Evolutionary conservation across 352 stramenopile genomes (phyloP), one percentile per base, ranked within the genome.

Genomic region (Globisporangium uncinulatum): DNA sequence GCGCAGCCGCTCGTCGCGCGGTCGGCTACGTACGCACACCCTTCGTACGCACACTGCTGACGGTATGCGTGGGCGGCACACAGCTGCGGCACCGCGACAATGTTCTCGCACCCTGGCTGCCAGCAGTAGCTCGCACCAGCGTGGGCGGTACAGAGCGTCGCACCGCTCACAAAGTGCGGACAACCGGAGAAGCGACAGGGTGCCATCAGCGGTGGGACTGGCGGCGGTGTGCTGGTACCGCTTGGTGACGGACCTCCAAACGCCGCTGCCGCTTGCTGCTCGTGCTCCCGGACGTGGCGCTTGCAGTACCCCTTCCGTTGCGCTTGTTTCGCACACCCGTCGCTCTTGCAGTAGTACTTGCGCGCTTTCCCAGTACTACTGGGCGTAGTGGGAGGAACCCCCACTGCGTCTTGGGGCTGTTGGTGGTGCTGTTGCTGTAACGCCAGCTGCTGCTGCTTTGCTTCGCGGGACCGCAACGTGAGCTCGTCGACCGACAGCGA

Each of bases 331-430:
- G 67, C 70, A 51, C 77, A 90, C 0, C 72, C 74, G 17, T 86
- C 74, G 21, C 70, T 66, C 60, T 72, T 80, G 67, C 79, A 89
- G 44, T 79, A 87, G 51, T 87, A 88, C 56, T 86, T 88, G 51
- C 70, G 83, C n/a, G 69, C 14, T 48, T 73, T 72, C 43, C n/a
- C 24, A 1, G 4, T 29, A 29, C 24, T 29, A 29, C 24, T 29
- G 24, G 24, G 24, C 24, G 24, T 29, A 1, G 24, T 29, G 24
- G 24, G 24, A 29, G 24, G 24, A 29, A 1, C 24, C 24, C 24
- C 24, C 24, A 29, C 24, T 29, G 24, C 24, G 24, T 29, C 24
- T 42, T 63, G 42, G 70, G 73, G n/a, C 15, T 54, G 48, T 6
- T 44, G 48, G 3, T 21, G 9, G 1, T 42, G 61, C 57, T 8